These are phyloP conservation scores for Mycena sanguinolenta DNA, from an alignment of 768 basidiomycete species.

Conservation along the genomic window DNA sequence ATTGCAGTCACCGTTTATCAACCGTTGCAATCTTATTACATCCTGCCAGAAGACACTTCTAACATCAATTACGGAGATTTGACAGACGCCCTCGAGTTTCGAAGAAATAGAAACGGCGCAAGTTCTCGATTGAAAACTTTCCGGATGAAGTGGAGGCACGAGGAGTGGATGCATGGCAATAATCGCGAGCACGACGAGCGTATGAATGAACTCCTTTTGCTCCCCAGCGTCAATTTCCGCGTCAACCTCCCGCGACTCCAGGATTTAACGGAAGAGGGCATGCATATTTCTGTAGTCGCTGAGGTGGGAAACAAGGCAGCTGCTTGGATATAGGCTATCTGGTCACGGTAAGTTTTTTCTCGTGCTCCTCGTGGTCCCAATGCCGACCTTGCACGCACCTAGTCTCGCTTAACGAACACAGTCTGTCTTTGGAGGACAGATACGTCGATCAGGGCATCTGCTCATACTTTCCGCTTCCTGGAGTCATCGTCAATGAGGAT, in stretches of 20 bases:
- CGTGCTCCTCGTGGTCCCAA: no score
- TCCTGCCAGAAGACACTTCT: background rate
- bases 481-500: no score
- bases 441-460: no score
- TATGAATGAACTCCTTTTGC: no score
- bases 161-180: background rate
- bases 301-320: background rate
- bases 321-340: no score
- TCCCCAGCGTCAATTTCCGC: background rate
- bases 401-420: no score
- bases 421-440: no score
- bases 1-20: background rate
- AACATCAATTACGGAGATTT: background rate
- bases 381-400: no score
- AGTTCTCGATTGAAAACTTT: background rate
- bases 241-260: background rate
- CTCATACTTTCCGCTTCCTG: no score
- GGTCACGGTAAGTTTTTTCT: no score
- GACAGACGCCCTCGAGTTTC: background rate
- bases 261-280: slow-evolving; percentile 1
- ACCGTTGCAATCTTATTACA: background rate
- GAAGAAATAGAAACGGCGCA: background rate
- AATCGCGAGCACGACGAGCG: no score
- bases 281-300: background rate
- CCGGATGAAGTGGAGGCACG: background rate